Base-by-base conservation (phyloP, 768 basidiomycete genomes). In the Clavulina sp. region DNA sequence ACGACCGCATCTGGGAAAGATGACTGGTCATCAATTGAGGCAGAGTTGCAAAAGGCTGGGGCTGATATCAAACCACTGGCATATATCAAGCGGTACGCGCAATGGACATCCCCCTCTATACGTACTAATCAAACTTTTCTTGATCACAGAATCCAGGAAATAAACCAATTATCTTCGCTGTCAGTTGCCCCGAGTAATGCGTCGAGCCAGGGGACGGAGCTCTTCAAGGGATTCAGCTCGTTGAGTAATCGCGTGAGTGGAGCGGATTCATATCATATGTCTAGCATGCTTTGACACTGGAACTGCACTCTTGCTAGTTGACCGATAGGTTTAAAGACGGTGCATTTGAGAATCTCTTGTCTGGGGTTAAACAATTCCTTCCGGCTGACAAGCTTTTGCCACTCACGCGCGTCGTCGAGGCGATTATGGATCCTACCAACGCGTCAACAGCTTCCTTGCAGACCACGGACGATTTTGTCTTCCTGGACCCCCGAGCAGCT, bases 291-390 rank as follows among this genome's bases (percentile, higher is more conserved):
- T 4, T 18, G 9, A 16, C 23, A 7, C 29, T 46, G 28, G n/a
- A n/a, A n/a, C n/a, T n/a, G n/a, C n/a, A n/a, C n/a, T n/a, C n/a
- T 3, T 29, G n/a, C 31, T 59, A 95, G 91, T 76, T 97, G 43
- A 92, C 89, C 1, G 88, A 91, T 61, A 76, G 87, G 44, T 69
- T 97, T 51, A 86, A 92, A 66, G 93, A 95, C 61, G 86, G 91
- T 32, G 89, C 89, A n/a, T 73, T 97, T 30, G 92, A 97, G 63
- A 93, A 93, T 63, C 71, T 99, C 16, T 86, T 99, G 56, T 92
- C 91, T 0, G 93, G 92, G 34, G 95, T 99, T 60, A 95, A 93
- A 64, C 96, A 95, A 67, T 91, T 99, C 71, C 67, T 99, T 18
- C 95, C 95, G 0, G 82, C 87, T 2, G 87, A 89, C 63, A 93